These are phyloP conservation scores for Paraphoma chrysanthemicola DNA, from an alignment of 2,329 filamentous ascomycete genomes.

Conservation along the genomic window DNA sequence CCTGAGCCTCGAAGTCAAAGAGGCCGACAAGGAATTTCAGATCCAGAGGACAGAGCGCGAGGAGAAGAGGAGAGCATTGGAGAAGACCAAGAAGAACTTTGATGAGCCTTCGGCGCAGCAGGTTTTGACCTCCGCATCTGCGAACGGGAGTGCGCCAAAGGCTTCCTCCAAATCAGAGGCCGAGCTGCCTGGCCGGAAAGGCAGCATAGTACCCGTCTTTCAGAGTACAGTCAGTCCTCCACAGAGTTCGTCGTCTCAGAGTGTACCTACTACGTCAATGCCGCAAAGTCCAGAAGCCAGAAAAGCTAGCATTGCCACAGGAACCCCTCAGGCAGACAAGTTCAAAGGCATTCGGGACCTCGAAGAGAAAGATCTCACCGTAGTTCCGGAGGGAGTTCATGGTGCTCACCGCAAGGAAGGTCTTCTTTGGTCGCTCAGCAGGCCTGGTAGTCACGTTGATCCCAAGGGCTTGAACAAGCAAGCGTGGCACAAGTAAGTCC, in stretches of 20 bases:
- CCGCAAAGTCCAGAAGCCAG: slow-evolving; percentile 39
- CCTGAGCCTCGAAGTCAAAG: slow-evolving; percentile 83
- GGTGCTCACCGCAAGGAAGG: slow-evolving; percentile 87
- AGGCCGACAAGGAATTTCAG: slow-evolving; percentile 96
- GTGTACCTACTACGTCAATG: slow-evolving; percentile 30
- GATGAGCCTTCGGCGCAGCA: slow-evolving; percentile 39
- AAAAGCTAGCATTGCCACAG: slow-evolving; percentile 30
- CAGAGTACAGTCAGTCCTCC: slow-evolving; percentile 44
- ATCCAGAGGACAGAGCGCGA: slow-evolving; percentile 94
- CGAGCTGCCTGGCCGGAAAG: slow-evolving; percentile 38
- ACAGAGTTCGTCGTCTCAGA: slow-evolving; percentile 29
- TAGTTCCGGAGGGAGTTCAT: slow-evolving; percentile 57
- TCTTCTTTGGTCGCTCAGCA: slow-evolving; percentile 90
- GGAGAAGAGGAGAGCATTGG: slow-evolving; percentile 87
- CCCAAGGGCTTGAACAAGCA: slow-evolving; percentile 95
- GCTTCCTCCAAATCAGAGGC: slow-evolving; percentile 28
- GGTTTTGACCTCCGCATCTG: slow-evolving; percentile 26
- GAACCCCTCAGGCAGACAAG: slow-evolving; percentile 57
- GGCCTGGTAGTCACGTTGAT: slow-evolving; percentile 92
- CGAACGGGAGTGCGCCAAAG: slow-evolving; percentile 32
- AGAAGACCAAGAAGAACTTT: slow-evolving; percentile 75
- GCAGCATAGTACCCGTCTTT: slow-evolving; percentile 42
- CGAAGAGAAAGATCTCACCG: slow-evolving; percentile 73
- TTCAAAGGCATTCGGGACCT: slow-evolving; percentile 94
- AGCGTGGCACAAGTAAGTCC: slow-evolving; percentile 93